Conservation (phyloP, 768 basidiomycete genomes). For the Macrolepiota fuliginosa region DNA sequence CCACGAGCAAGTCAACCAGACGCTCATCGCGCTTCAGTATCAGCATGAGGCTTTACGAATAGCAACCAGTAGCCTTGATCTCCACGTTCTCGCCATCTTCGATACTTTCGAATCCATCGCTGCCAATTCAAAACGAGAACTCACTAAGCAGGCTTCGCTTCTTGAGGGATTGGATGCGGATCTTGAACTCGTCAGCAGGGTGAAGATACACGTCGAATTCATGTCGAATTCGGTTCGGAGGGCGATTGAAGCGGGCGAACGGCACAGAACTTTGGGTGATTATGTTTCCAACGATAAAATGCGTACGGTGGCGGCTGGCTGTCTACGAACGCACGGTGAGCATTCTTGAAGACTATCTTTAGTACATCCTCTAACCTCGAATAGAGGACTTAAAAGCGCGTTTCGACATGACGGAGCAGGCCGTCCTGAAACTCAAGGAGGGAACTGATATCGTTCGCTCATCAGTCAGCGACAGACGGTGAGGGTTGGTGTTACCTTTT, state of each 20-base stretch:
- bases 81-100: conserved; percentile 66
- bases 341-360: conserved; percentile 9
- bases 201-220: conserved; percentile 74
- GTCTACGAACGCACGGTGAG: conserved; percentile 66
- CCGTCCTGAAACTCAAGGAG: conserved; percentile 50
- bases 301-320: conserved; percentile 75
- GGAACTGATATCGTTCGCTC: conserved; percentile 60
- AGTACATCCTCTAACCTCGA: background rate
- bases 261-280: conserved; percentile 68
- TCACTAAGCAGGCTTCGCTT: conserved; percentile 62
- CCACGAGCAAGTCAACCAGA: conserved; percentile 56
- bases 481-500: conserved; percentile 15
- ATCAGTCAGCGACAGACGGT: conserved; percentile 47
- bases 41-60: conserved; percentile 74
- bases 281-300: conserved; percentile 80
- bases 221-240: conserved; percentile 63
- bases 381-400: conserved; percentile 58
- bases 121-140: conserved; percentile 53
- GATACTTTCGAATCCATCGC: conserved; percentile 70
- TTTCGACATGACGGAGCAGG: conserved; percentile 52
- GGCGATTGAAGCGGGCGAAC: conserved; percentile 70
- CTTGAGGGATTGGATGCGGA: conserved; percentile 68
- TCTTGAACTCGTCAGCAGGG: conserved; percentile 63
- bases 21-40: conserved; percentile 49
- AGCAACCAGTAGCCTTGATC: conserved; percentile 69